Conservation (phyloP, 1,284 basidiomycete species). For the Pseudozyma tsukubaensis region DNA sequence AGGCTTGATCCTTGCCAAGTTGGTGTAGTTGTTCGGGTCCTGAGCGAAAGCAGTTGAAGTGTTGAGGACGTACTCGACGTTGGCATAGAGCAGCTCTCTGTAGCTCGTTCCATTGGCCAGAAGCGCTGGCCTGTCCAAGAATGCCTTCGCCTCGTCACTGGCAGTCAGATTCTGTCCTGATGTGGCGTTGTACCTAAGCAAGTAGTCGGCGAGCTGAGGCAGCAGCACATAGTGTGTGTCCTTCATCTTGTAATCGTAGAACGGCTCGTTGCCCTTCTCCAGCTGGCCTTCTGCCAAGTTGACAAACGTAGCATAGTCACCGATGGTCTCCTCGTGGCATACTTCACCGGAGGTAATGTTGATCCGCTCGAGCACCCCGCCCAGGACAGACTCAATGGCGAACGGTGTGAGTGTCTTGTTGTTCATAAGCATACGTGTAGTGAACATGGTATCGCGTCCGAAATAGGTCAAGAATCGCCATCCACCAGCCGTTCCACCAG, state of each 20-base stretch:
- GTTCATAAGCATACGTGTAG: conserved; percentile 70
- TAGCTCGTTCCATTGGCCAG: conserved; percentile 70
- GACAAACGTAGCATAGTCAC: conserved; percentile 64
- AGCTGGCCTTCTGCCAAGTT: conserved; percentile 70
- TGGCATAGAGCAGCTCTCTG: conserved; percentile 68
- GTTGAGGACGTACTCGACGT: conserved; percentile 65
- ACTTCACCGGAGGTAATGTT: conserved; percentile 70
- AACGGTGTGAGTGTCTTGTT: conserved; percentile 68
- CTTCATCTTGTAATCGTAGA: conserved; percentile 71
- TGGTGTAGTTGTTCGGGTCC: conserved; percentile 56
- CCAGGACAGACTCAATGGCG: conserved; percentile 70
- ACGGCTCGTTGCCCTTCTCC: conserved; percentile 70
- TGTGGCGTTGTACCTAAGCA: conserved; percentile 64
- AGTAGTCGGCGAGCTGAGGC: conserved; percentile 71
- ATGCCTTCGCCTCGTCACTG: conserved; percentile 54
- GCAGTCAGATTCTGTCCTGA: conserved; percentile 17
- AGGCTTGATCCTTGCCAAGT: conserved; percentile 69
- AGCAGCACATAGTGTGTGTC: conserved; percentile 72
- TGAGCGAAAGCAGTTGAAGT: conserved; percentile 69
- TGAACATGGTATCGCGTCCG: conserved; percentile 71
- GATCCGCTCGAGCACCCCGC: conserved; percentile 71
- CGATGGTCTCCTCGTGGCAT: conserved; percentile 72
- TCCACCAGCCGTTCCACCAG: conserved; percentile 71
- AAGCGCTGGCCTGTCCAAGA: conserved; percentile 66
- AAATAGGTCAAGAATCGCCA: conserved; percentile 71